Conservation (phyloP, 768 basidiomycete genomes). For the Tylopilus sp. region DNA sequence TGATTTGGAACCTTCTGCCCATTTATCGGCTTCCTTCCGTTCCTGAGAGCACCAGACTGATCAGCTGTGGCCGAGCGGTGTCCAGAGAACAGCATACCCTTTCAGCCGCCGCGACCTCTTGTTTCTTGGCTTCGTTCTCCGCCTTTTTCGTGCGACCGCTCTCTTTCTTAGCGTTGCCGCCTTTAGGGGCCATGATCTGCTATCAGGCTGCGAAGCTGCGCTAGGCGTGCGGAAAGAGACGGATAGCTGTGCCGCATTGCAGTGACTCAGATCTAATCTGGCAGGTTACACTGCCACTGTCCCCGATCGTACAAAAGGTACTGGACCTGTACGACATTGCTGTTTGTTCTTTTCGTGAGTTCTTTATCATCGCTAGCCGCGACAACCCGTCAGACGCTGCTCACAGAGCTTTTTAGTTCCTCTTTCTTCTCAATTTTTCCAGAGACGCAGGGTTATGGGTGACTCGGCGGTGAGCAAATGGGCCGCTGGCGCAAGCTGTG, state of each 20-base stretch:
- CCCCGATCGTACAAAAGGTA: conserved; percentile 7
- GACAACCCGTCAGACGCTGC: neutral
- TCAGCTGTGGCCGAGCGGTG: neutral
- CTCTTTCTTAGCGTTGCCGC: conserved; percentile 90
- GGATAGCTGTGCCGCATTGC: conserved; percentile 16
- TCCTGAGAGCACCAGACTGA: conserved; percentile 45
- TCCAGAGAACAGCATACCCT: conserved; percentile 42
- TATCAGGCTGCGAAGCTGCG: conserved; percentile 4
- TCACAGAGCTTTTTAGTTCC: neutral
- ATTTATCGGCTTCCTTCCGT: conserved; percentile 62
- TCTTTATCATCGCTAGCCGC: too few relatives aligned
- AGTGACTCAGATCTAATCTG: conserved; percentile 22
- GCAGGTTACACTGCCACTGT: conserved; percentile 23
- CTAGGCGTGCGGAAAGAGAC: neutral
- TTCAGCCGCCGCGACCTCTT: conserved; percentile 54
- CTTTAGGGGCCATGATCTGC: conserved; percentile 74
- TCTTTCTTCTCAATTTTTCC: neutral
- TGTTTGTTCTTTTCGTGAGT: neutral
- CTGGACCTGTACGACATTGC: too few relatives aligned
- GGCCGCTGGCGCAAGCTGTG: conserved; percentile 36
- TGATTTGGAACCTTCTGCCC: conserved; percentile 65
- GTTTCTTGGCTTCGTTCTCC: conserved; percentile 84
- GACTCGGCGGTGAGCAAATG: conserved; percentile 32
- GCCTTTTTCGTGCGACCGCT: conserved; percentile 87
- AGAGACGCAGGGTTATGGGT: conserved; percentile 18